Percentiles rank a stretch among this genome's conserved stretches.
phyloP scores from a whole-genome alignment of 306 rosid genomes.

The Prunus fruticosa region DNA sequence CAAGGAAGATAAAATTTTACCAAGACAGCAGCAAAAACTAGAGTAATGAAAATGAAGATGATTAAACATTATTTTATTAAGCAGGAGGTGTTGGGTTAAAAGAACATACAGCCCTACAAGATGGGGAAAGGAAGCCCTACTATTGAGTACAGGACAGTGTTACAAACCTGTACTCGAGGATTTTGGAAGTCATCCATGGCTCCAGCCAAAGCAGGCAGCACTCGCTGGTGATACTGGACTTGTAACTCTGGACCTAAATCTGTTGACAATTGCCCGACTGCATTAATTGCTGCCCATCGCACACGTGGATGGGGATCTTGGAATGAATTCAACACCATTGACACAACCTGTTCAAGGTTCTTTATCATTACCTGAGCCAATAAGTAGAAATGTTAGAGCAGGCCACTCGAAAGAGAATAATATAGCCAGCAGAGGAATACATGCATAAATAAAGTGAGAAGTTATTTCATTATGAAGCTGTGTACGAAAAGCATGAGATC shows the following conservation, averaged over 20 bases:
- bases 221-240: constrained; percentile 45
- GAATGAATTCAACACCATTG: constrained; percentile 64
- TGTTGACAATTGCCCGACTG: constrained; percentile 74
- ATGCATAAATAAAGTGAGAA: background rate
- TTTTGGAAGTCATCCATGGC: constrained; percentile 77
- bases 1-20: too few relatives aligned
- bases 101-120: background rate
- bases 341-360: constrained; percentile 57
- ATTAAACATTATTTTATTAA: too few relatives aligned
- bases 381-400: background rate
- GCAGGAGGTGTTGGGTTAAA: background rate
- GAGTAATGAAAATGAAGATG: too few relatives aligned
- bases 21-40: background rate
- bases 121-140: background rate
- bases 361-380: constrained; percentile 62
- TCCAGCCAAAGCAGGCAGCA: constrained; percentile 65
- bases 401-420: background rate
- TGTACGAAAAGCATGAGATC: too few relatives aligned
- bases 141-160: background rate
- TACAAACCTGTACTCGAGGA: constrained; percentile 73
- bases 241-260: constrained; percentile 79
- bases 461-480: background rate
- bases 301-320: constrained; percentile 59
- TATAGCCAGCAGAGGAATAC: too few relatives aligned
- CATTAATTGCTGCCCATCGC: constrained; percentile 78